Conservation (phyloP, 140 eudicot species). For the Stevia rebaudiana region DNA sequence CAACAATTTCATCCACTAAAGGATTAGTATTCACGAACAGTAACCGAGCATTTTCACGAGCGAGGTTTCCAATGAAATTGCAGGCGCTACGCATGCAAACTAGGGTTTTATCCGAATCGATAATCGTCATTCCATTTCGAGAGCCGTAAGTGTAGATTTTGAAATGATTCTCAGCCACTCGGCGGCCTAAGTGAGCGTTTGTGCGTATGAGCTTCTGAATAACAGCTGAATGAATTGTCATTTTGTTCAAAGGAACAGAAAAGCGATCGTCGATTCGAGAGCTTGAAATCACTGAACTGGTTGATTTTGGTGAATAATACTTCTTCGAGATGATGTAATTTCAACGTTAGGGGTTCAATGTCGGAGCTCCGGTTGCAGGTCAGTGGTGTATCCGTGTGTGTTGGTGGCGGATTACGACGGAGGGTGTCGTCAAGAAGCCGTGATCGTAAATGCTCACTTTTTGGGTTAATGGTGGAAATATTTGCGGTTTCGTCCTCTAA, state of each 20-base stretch:
- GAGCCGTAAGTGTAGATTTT: slow-evolving; percentile 71
- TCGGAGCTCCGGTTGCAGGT: neutral
- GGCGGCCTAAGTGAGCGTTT: slow-evolving; percentile 79
- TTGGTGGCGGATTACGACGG: slow-evolving; percentile 23
- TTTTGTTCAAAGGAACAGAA: slow-evolving; percentile 9
- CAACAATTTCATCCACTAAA: slow-evolving; percentile 59
- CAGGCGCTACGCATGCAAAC: slow-evolving; percentile 82
- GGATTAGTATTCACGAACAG: slow-evolving; percentile 81
- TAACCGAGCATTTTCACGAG: slow-evolving; percentile 45
- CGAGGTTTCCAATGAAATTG: slow-evolving; percentile 63
- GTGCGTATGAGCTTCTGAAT: slow-evolving; percentile 77
- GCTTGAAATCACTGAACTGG: slow-evolving; percentile 1
- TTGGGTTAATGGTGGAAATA: slow-evolving; percentile 1
- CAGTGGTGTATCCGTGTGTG: neutral
- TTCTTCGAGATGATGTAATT: neutral
- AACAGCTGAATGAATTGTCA: slow-evolving; percentile 77
- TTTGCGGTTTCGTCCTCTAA: slow-evolving; percentile 4
- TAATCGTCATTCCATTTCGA: slow-evolving; percentile 55
- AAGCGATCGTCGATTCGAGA: neutral
- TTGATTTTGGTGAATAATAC: neutral
- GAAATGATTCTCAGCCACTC: slow-evolving; percentile 65
- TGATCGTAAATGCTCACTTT: neutral
- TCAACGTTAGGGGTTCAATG: neutral
- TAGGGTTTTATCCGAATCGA: slow-evolving; percentile 89
- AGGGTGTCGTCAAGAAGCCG: neutral